A percentile compares a stretch with the other conserved stretches of the same genome.
phyloP scores from a whole-genome alignment of 1,284 basidiomycete genomes.

The Schizophyllum commune region DNA sequence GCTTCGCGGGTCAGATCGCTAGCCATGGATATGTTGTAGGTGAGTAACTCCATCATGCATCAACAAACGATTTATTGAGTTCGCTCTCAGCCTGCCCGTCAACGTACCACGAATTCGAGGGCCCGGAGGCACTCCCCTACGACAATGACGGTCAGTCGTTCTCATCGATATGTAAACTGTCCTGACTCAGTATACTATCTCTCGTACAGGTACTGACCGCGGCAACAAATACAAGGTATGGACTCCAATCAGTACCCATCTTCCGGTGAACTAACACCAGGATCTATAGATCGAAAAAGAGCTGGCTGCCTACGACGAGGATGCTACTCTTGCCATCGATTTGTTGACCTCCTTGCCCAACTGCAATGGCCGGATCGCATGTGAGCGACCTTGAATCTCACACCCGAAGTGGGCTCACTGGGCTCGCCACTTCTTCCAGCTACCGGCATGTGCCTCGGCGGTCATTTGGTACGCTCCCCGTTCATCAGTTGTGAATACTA shows the following conservation, averaged over 20 bases:
- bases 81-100: conserved; percentile 61
- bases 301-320: conserved; percentile 81
- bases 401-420: background rate
- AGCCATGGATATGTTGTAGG: conserved; percentile 81
- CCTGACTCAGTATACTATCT: background rate
- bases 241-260: background rate
- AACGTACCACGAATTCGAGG: conserved; percentile 85
- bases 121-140: conserved; percentile 80
- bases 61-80: background rate
- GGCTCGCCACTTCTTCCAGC: conserved; percentile 31
- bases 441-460: conserved; percentile 82
- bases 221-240: conserved; percentile 84
- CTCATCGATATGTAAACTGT: background rate
- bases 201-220: conserved; percentile 56
- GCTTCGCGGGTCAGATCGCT: conserved; percentile 89
- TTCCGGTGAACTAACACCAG: too few species aligned
- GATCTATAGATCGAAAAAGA: conserved; percentile 74
- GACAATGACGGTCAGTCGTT: conserved; percentile 63
- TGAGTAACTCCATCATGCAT: conserved; percentile 20
- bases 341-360: conserved; percentile 64
- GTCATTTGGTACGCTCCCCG: conserved; percentile 54
- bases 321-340: conserved; percentile 71
- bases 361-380: conserved; percentile 85
- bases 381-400: conserved; percentile 30
- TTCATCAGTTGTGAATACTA: background rate